Base-by-base conservation (phyloP, 2,329 filamentous ascomycete species). In the Zarea fungicola region DNA sequence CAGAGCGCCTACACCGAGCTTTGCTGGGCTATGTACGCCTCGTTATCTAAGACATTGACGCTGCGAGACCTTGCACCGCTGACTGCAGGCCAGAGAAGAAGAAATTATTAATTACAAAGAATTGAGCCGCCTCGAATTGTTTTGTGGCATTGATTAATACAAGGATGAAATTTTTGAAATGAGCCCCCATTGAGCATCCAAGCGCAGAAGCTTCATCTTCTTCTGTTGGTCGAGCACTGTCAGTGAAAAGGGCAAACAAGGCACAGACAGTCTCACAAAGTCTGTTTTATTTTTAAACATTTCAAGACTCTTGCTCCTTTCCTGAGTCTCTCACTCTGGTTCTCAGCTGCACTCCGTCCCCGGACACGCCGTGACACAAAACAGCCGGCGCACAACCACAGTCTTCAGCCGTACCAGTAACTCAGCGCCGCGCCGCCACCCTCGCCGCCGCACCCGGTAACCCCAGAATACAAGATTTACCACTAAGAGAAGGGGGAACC, bases 31-130 rank as follows among this genome's bases (percentile, higher is more conserved):
- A 31, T 22, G n/a, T 31, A 16, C 35, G 34, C 43, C 34, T 47
- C 35, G 28, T 47, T 35, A 7, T 47, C 43, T 23, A 47, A 47
- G 43, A 47, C 43, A 47, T 36, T 26, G 31, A 34, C 31, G 34
- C 43, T 18, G n/a, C 32, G 25, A 14, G 8, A 39, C 35, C 26
- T 32, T 23, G 43, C 22, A 35, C n/a, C 22, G 42, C 42, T 45
- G 42, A 36, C 37, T 31, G 18, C 32, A 21, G 6, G 32, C 42
- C 32, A 45, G 23, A 21, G 23, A 36, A 45, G 26, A 37, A 45
- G 18, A 10, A 37, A 37, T 11, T 19, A 36, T 39, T n/a, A 44
- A 36, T 29, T 4, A 3, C 11, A 8, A 19, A 28, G 19, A 45
- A 36, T 45, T 5, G 28, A n/a, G n/a, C n/a, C n/a, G n/a, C n/a